Conservation (phyloP, 345 rosid genomes). For the Gossypium rotundifolium region DNA sequence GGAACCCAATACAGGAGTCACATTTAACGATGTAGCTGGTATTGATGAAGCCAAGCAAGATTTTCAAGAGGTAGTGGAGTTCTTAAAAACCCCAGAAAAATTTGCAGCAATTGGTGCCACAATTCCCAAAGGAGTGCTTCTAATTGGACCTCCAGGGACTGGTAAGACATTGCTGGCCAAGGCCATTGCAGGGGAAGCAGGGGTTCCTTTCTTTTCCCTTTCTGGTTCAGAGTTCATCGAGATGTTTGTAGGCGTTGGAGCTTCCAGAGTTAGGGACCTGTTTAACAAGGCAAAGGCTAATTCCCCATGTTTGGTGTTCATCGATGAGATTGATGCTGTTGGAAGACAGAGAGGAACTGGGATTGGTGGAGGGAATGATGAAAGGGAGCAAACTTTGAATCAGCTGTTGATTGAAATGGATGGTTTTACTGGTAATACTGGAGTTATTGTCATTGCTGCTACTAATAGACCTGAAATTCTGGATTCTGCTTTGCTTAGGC, state of each 20-base stretch:
- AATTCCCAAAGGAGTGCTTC: slow-evolving; percentile 63
- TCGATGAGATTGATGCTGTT: slow-evolving; percentile 81
- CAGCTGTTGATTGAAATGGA: slow-evolving; percentile 78
- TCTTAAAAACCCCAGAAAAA: slow-evolving; percentile 57
- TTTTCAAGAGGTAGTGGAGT: slow-evolving; percentile 67
- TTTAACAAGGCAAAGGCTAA: slow-evolving; percentile 73
- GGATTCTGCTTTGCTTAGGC: slow-evolving; percentile 68
- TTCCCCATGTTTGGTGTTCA: slow-evolving; percentile 65
- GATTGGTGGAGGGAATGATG: slow-evolving; percentile 84
- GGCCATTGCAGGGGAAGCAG: slow-evolving; percentile 84
- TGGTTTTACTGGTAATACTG: slow-evolving; percentile 55
- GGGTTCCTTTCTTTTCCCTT: slow-evolving; percentile 67
- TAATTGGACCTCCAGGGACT: slow-evolving; percentile 67
- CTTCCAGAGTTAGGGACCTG: slow-evolving; percentile 71
- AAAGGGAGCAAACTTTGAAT: slow-evolving; percentile 77
- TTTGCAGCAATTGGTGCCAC: slow-evolving; percentile 61
- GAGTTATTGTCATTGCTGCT: slow-evolving; percentile 72
- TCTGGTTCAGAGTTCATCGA: slow-evolving; percentile 76
- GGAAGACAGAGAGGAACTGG: slow-evolving; percentile 82
- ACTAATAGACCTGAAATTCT: slow-evolving; percentile 76
- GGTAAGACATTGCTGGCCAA: slow-evolving; percentile 71
- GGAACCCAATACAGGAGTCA: slow-evolving; percentile 74
- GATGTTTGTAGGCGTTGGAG: slow-evolving; percentile 79
- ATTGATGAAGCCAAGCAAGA: slow-evolving; percentile 88
- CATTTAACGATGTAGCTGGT: slow-evolving; percentile 78